phyloP scores from a whole-genome alignment of 192 early-diverging fungal genomes.

The Dissophora ornata region DNA sequence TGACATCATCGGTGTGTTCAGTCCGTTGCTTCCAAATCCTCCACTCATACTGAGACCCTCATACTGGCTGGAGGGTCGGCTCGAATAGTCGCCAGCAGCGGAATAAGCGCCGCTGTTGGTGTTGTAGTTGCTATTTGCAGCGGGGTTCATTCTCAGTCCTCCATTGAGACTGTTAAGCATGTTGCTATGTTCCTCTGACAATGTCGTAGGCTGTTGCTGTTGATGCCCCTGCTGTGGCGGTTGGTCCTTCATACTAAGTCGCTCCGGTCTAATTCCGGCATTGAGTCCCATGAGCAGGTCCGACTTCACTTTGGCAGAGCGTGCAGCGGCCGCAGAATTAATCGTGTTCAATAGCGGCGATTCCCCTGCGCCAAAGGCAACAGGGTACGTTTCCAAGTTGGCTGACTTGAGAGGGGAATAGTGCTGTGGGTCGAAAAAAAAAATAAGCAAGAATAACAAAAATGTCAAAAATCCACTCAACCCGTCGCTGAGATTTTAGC shows the following conservation, averaged over 20 bases:
- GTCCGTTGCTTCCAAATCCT: constrained; percentile 1
- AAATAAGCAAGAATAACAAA: neutral
- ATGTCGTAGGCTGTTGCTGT: constrained; percentile 6
- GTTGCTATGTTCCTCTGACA: constrained; percentile 24
- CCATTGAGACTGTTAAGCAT: constrained; percentile 39
- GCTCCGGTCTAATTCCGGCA: constrained; percentile 38
- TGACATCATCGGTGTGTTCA: constrained; percentile 13
- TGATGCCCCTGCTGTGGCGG: constrained; percentile 14
- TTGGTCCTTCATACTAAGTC: constrained; percentile 28
- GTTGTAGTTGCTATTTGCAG: neutral
- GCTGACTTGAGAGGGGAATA: constrained; percentile 37
- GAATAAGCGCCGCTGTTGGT: neutral
- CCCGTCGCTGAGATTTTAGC: too few relatives aligned
- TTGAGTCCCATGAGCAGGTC: constrained; percentile 52
- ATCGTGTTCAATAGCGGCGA: constrained; percentile 44
- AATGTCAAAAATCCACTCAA: too few relatives aligned
- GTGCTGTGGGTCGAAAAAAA: neutral
- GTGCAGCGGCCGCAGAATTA: constrained; percentile 30
- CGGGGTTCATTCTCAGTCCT: constrained; percentile 7
- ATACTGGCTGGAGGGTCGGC: constrained; percentile 26
- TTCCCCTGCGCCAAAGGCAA: constrained; percentile 40
- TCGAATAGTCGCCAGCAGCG: constrained; percentile 1
- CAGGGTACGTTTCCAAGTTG: constrained; percentile 34
- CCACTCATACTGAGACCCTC: constrained; percentile 15
- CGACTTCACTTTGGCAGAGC: constrained; percentile 52